A percentile compares a stretch with the other conserved stretches of the same genome.
These are phyloP conservation scores for Vachellia collinsii DNA, from an alignment of 306 rosid genomes.

Conservation along the genomic window DNA sequence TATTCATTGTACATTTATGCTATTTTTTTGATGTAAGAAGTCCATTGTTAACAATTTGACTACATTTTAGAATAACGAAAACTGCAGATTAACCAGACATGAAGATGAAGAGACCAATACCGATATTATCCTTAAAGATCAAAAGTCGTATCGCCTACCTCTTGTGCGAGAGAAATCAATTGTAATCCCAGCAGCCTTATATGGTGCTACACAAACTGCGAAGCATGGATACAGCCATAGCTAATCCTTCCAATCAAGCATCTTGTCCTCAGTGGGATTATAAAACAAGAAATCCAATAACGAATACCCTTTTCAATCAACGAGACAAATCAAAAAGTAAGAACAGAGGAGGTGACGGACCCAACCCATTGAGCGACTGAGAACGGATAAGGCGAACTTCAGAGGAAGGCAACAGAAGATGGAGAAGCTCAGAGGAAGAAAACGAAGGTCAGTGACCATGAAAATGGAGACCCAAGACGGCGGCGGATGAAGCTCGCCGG, in stretches of 20 bases:
- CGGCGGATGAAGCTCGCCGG: no score
- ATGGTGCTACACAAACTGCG: not conserved
- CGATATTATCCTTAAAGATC: not conserved
- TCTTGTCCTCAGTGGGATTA: not conserved
- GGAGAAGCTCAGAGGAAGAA: no score
- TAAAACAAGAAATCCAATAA: no score
- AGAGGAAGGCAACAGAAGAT: no score
- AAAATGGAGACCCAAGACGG: no score
- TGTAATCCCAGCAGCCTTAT: not conserved
- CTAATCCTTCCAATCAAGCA: not conserved
- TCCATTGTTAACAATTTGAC: not conserved
- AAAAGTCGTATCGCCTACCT: conserved; percentile 4
- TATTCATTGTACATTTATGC: not conserved
- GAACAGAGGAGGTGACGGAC: no score
- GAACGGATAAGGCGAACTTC: no score
- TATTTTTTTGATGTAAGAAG: not conserved
- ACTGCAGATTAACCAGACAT: not conserved
- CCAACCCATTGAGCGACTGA: no score
- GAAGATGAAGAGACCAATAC: not conserved
- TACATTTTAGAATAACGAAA: not conserved
- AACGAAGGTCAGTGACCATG: no score
- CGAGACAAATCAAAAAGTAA: no score
- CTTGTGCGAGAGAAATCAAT: not conserved
- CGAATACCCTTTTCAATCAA: no score
- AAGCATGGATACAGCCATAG: not conserved